Evolutionary conservation across 1,284 basidiomycete genomes (phyloP).

Genomic region (Apiotrichum veenhuisii): DNA sequence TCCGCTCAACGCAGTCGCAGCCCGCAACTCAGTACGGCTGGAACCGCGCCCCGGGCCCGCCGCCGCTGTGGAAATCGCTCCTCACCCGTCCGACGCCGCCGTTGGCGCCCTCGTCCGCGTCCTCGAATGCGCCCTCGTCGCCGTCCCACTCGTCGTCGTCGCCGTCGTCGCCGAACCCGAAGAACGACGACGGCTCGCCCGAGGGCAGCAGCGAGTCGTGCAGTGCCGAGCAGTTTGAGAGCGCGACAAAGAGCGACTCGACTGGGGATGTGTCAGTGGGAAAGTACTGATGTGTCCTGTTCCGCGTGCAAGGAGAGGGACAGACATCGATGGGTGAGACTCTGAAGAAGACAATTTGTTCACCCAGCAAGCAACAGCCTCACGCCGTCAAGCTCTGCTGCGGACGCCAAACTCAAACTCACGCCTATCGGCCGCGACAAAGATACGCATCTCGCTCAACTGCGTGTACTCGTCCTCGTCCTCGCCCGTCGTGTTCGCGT

Average conservation of each 20-base stretch:
- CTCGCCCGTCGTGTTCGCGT: constrained; percentile 11
- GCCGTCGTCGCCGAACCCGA: constrained; percentile 50
- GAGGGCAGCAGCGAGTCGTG: constrained; percentile 67
- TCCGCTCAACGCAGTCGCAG: neutral
- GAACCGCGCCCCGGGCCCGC: constrained; percentile 61
- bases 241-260: constrained; percentile 77
- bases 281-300: too few relatives aligned
- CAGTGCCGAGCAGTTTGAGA: constrained; percentile 83
- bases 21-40: constrained; percentile 71
- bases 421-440: constrained; percentile 64
- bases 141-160: constrained; percentile 43
- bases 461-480: constrained; percentile 56
- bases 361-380: neutral
- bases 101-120: constrained; percentile 51
- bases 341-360: neutral
- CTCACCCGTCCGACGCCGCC: constrained; percentile 77
- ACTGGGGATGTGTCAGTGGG: constrained; percentile 54
- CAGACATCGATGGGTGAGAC: too few relatives aligned
- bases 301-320: too few relatives aligned
- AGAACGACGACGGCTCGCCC: constrained; percentile 48
- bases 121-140: constrained; percentile 34
- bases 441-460: constrained; percentile 72
- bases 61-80: constrained; percentile 72
- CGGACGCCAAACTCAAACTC: constrained; percentile 37
- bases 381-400: neutral